Base-by-base conservation (phyloP, 2,329 filamentous ascomycete genomes). In the Fusarium gaditjirri region DNA sequence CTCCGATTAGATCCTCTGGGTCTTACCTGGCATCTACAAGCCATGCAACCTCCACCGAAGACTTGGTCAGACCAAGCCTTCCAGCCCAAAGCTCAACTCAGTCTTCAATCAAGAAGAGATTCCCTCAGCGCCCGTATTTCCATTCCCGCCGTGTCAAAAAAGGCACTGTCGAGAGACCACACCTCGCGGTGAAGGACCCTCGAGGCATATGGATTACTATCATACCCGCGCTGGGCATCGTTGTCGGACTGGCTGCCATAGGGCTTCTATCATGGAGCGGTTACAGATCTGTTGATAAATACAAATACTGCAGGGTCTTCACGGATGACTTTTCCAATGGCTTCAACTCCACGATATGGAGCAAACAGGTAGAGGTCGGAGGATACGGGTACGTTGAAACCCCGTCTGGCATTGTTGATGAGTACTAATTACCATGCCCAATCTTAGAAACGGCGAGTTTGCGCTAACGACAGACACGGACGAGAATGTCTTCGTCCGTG, bases 341-440 rank as follows among this genome's bases (percentile, higher is more conserved):
- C 19, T 53, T 53, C 33, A 39, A 53, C 19, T 53, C 49, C 6
- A 53, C 49, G 0, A 39, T 39, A 39, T 53, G 49, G 49, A 39
- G n/a, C 1, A 53, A 53, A 4, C 49, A 53, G 19, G 49, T 53
- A 7, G 49, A 53, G 33, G 49, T 53, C 14, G 49, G 49, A 53
- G 49, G 49, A 17, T 53, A 53, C 14, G 49, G 49, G 49, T 53
- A 53, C 0, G 49, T 27, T 9, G 19, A 29, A 13, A 2, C 19
- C 21, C 11, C 5, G n/a, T 4, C 11, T 35, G 0, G 3, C 11
- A 19, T 14, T 13, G 16, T 3, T 13, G 16, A 47, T 8, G 5
- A 23, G 4, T 6, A 5, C 31, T 50, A 35, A 50, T 7, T 3
- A 6, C 2, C 4, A 23, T 9, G 14, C 0, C 31, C 11, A 3